Conservation (phyloP, 78 protist genomes). For the Cavenderia fasciculata region DNA sequence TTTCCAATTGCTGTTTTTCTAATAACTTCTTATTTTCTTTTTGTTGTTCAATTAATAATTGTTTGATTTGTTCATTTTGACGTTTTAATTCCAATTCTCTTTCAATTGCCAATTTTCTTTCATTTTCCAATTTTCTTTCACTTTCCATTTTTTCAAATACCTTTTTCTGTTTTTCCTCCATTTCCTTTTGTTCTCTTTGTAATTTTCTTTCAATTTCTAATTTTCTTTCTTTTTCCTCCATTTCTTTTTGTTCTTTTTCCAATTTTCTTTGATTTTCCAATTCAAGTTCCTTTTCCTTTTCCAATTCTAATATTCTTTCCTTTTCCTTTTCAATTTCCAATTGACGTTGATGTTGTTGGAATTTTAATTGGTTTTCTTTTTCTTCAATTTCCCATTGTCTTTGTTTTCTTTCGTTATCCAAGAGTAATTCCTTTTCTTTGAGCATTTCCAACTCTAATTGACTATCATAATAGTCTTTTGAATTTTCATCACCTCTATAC, state of each 20-base stretch:
- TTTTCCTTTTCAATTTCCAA: background rate
- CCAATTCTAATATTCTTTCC: background rate
- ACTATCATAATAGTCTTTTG: too few relatives aligned
- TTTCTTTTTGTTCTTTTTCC: background rate
- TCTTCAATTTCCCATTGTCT: background rate
- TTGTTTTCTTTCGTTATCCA: background rate
- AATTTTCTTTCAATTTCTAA: background rate
- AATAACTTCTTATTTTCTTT: too few relatives aligned
- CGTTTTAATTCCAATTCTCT: too few relatives aligned
- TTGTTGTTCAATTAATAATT: too few relatives aligned
- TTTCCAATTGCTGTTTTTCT: too few relatives aligned
- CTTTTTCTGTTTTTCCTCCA: background rate
- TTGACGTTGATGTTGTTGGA: too few relatives aligned
- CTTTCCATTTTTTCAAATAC: too few relatives aligned
- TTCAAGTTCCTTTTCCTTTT: background rate
- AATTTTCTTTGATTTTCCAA: background rate
- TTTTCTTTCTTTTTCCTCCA: background rate
- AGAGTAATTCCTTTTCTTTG: background rate
- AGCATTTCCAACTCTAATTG: too few relatives aligned
- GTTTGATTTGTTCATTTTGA: too few relatives aligned
- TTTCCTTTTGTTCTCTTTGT: background rate
- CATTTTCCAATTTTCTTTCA: too few relatives aligned
- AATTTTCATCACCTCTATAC: slow-evolving; percentile 25
- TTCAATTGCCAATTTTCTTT: too few relatives aligned
- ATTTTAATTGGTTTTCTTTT: too few relatives aligned